A percentile compares a stretch with the other conserved stretches of the same genome.
These are phyloP conservation scores for Mycena capillaripes DNA, from an alignment of 768 basidiomycete species.

Conservation along the genomic window DNA sequence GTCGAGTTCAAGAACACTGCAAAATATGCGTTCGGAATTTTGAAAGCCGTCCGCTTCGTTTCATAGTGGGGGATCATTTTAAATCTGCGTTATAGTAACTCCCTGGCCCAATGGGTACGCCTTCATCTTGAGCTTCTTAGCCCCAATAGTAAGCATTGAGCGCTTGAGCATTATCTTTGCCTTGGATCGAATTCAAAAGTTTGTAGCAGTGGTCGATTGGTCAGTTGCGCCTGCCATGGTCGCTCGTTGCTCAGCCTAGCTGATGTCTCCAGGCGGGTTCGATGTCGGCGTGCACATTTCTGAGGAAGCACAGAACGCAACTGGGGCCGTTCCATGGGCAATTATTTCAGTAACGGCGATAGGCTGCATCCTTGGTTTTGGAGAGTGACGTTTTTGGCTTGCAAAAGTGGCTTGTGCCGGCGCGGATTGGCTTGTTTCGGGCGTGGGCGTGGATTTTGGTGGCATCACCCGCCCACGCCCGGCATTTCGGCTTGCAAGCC, in stretches of 20 bases:
- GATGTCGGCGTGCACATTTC: conserved; percentile 56
- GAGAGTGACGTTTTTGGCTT: no score
- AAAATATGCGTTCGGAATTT: conserved; percentile 2
- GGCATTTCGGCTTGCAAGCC: no score
- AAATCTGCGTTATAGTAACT: conserved; percentile 40
- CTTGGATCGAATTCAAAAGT: no score
- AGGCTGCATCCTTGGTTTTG: conserved; percentile 58
- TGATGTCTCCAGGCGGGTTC: conserved; percentile 49
- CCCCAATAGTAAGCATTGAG: no score
- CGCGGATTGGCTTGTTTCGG: no score
- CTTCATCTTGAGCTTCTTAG: conserved; percentile 65
- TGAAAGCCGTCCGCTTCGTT: background rate
- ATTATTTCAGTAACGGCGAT: conserved; percentile 64
- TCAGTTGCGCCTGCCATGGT: background rate
- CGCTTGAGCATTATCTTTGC: no score
- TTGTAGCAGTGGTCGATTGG: conserved; percentile 14
- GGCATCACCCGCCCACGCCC: no score
- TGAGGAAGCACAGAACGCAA: conserved; percentile 64
- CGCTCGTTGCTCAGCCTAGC: no score
- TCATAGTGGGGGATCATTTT: no score
- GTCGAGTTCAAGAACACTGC: conserved; percentile 2
- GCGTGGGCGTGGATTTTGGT: no score
- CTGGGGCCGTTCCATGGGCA: conserved; percentile 69
- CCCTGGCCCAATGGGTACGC: conserved; percentile 65
- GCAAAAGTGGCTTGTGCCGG: no score